Evolutionary conservation across 23 red algal species (phyloP).

Genomic region (Gracilariopsis chorda): DNA sequence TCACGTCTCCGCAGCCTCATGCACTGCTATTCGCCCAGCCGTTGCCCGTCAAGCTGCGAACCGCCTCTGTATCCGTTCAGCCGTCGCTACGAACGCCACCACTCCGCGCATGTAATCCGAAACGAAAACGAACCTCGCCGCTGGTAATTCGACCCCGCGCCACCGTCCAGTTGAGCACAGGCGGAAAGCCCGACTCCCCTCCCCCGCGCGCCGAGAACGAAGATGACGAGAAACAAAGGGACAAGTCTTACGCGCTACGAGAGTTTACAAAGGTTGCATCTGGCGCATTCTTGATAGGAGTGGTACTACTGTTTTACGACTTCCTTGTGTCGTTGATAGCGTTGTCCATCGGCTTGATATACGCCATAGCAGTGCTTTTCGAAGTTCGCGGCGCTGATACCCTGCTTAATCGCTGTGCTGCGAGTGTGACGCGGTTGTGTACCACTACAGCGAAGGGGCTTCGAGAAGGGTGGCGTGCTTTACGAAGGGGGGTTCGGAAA

Average conservation of each 20-base stretch:
- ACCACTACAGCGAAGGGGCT: neutral
- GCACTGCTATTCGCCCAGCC: neutral
- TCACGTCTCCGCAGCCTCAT: neutral
- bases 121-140: neutral
- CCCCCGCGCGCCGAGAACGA: no score
- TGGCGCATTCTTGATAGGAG: neutral
- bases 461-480: neutral
- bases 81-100: neutral
- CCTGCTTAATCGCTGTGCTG: neutral
- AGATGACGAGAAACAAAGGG: slow-evolving; percentile 17
- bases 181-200: no score
- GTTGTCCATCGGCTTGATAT: slow-evolving; percentile 25
- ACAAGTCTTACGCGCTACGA: slow-evolving; percentile 3
- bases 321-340: slow-evolving; percentile 41
- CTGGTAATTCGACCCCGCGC: neutral
- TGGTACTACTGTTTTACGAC: slow-evolving; percentile 46
- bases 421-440: neutral
- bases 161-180: neutral
- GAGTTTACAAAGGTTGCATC: slow-evolving; percentile 26
- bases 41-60: neutral
- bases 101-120: neutral
- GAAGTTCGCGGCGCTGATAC: slow-evolving; percentile 37
- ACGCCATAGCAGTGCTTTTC: slow-evolving; percentile 43
- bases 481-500: neutral
- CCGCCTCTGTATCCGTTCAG: neutral